These are phyloP conservation scores for Rhodotorula sp. DNA, from an alignment of 1,284 basidiomycete genomes.

Conservation along the genomic window DNA sequence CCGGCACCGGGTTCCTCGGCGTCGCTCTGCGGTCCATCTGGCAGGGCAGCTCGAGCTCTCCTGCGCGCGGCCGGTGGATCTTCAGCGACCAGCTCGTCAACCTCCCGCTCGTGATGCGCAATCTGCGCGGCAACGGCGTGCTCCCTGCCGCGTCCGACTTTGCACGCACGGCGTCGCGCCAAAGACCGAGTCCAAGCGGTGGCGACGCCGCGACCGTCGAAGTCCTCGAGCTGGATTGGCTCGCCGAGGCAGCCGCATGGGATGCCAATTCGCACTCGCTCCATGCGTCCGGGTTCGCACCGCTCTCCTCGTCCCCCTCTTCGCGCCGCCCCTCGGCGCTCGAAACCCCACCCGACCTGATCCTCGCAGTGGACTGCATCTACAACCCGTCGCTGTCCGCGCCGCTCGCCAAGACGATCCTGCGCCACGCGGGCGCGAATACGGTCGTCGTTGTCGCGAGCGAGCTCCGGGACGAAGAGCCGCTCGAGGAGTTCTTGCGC, in stretches of 20 bases:
- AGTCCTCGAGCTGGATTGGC: conserved; percentile 10
- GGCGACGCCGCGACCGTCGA: not conserved
- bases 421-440: not conserved
- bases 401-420: conserved; percentile 32
- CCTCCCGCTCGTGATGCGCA: conserved; percentile 31
- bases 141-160: too few species aligned
- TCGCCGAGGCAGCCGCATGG: not conserved
- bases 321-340: not conserved
- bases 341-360: not conserved
- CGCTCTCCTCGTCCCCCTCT: not conserved
- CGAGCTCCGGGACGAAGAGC: conserved; percentile 36
- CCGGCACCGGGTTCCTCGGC: conserved; percentile 41
- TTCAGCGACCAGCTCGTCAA: conserved; percentile 38
- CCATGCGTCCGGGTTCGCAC: too few species aligned
- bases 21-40: conserved; percentile 29
- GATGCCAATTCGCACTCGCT: not conserved
- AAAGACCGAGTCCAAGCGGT: too few species aligned
- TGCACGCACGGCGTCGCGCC: too few species aligned
- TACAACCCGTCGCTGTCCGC: conserved; percentile 39
- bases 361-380: conserved; percentile 41
- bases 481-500: conserved; percentile 30
- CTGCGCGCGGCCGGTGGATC: conserved; percentile 21
- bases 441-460: conserved; percentile 31
- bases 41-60: not conserved
- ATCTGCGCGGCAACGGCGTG: conserved; percentile 27